Evolutionary conservation across 1,139 yeast genomes (phyloP), one percentile per base, ranked within the genome.

Genomic region (Debaryomyces singareniensis): DNA sequence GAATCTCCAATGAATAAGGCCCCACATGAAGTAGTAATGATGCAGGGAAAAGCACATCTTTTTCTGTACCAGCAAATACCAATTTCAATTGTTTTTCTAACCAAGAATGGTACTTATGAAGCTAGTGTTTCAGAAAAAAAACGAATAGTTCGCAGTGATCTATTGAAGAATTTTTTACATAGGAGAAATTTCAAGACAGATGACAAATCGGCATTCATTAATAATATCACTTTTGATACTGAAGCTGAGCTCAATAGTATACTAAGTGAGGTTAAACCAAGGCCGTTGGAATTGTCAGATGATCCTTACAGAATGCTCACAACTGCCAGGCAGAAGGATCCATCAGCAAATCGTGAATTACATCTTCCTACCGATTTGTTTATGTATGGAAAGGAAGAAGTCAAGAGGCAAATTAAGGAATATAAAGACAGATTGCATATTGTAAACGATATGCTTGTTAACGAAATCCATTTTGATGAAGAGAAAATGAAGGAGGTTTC

Each of bases 31-130:
- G 39, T 49, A 15, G 38, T 63, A 28, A 45, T 53, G 11, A 36
- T 55, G 27, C 56, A 56, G 40, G 57, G 55, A 10, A 55, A 49
- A 33, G 42, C 49, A 11, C 51, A 55, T 36, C 51, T 51, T 7
- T 39, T 54, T 37, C 44, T 61, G 3, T 49, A 56, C 33, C 39
- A 58, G 15, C 53, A 57, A 4, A 51, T 49, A 23, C 67, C 67
- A 1, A 41, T 44, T 25, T 43, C 49, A 36, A 63, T 59, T 20
- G 44, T 60, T 3, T 43, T 60, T 1, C 43, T 60, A 27, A 51
- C 45, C 28, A 47, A 44, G 12, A 38, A 30, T 22, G 34, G 38
- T 4, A 38, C 47, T 3, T 60, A 59, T 33, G 47, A 49, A 23
- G 64, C 57, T 9, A 51, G 49, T 29, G 38, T 33, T 16, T 31